A percentile compares a stretch with the other conserved stretches of the same genome.
These are phyloP conservation scores for Boletus sp. DNA, from an alignment of 768 basidiomycete species.

Conservation along the genomic window DNA sequence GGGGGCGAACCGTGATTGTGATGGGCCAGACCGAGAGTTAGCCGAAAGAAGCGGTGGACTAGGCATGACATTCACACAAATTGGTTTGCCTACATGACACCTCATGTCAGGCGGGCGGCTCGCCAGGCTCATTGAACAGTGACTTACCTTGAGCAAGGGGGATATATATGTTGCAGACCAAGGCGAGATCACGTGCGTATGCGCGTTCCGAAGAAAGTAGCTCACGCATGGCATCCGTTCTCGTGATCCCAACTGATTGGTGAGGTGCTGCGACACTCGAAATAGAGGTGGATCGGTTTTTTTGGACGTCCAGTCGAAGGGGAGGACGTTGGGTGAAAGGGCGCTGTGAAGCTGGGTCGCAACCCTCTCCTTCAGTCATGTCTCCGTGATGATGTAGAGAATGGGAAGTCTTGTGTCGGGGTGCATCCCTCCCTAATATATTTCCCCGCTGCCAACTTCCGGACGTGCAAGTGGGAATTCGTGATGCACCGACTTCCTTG, in stretches of 20 bases:
- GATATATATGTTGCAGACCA: constrained; percentile 68
- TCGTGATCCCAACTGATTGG: constrained; percentile 33
- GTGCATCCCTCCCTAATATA: not conserved
- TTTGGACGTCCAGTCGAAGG: not conserved
- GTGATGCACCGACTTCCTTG: not conserved
- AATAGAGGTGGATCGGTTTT: not conserved
- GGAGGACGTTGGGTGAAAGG: not conserved
- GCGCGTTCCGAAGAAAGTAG: too few species aligned
- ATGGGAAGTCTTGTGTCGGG: not conserved
- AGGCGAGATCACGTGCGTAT: constrained; percentile 27
- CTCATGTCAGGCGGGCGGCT: not conserved
- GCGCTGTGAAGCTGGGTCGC: not conserved
- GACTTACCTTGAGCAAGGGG: constrained; percentile 65
- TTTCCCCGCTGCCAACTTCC: not conserved
- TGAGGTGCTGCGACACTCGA: constrained; percentile 14
- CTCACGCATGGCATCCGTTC: too few species aligned
- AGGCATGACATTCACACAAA: constrained; percentile 10
- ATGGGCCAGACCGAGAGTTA: not conserved
- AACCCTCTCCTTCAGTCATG: not conserved
- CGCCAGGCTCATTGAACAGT: not conserved
- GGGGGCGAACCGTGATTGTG: constrained; percentile 30
- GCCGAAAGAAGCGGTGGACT: not conserved
- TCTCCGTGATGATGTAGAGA: not conserved
- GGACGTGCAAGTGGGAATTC: not conserved
- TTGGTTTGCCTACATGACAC: constrained; percentile 30